phyloP scores from a whole-genome alignment of 78 protist species.

The Anaeramoeba ignava region DNA sequence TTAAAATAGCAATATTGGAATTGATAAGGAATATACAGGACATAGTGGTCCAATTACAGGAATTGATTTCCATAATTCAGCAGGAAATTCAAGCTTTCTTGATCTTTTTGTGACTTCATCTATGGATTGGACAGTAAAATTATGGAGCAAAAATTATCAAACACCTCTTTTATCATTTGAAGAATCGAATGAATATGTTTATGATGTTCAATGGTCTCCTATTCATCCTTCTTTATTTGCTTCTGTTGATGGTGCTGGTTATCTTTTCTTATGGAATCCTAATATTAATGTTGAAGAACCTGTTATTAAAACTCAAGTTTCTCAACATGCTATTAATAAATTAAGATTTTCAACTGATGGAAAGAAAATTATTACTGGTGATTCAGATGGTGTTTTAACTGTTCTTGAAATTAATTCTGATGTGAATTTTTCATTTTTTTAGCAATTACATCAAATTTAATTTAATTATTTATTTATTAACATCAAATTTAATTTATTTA shows the following conservation, averaged over 20 bases:
- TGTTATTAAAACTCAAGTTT: not conserved
- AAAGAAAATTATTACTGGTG: conserved; percentile 16
- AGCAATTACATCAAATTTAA: no score
- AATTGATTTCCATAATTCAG: conserved; percentile 45
- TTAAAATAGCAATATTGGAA: no score
- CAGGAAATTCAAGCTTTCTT: conserved; percentile 27
- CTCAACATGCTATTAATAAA: not conserved
- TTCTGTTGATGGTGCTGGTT: conserved; percentile 53
- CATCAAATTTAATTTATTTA: no score
- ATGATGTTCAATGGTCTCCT: conserved; percentile 65
- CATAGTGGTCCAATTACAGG: conserved; percentile 57
- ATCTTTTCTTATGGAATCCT: conserved; percentile 46
- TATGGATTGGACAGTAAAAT: conserved; percentile 57
- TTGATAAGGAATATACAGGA: no score
- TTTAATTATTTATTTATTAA: no score
- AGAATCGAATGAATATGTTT: conserved; percentile 53
- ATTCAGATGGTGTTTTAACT: conserved; percentile 8
- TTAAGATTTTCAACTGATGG: conserved; percentile 23
- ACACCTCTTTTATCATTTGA: conserved; percentile 34
- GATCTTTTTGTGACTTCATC: conserved; percentile 45
- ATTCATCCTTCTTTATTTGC: conserved; percentile 55
- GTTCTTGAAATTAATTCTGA: conserved; percentile 14
- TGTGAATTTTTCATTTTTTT: no score
- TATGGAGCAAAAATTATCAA: conserved; percentile 33
- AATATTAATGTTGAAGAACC: conserved; percentile 19